Percentiles rank a stretch among this genome's conserved stretches.
These are phyloP conservation scores for Russula abietina DNA, from an alignment of 768 basidiomycete genomes.

Conservation along the genomic window DNA sequence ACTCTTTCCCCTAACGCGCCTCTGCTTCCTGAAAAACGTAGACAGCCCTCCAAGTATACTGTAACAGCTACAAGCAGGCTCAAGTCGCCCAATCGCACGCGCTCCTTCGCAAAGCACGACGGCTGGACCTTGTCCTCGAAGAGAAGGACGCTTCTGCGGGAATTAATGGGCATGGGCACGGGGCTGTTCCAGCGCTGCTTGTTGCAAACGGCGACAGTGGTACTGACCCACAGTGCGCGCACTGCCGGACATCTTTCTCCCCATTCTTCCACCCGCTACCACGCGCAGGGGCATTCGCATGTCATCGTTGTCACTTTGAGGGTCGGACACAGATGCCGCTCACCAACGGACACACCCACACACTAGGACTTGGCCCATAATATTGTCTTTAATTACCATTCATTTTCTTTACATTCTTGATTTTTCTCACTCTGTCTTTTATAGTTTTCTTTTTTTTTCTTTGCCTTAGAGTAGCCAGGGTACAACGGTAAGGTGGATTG, in stretches of 20 bases:
- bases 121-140: conserved; percentile 69
- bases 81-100: conserved; percentile 68
- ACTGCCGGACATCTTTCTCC: conserved; percentile 64
- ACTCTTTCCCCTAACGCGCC: not conserved
- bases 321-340: conserved; percentile 24
- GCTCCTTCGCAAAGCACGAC: conserved; percentile 80
- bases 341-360: conserved; percentile 20
- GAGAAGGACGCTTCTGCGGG: conserved; percentile 25
- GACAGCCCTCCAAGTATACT: conserved; percentile 89
- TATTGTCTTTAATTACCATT: not conserved
- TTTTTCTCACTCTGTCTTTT: conserved; percentile 3
- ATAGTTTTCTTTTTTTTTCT: not conserved
- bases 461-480: conserved; percentile 19
- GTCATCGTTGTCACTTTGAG: conserved; percentile 43
- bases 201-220: not conserved
- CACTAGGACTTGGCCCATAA: conserved; percentile 1
- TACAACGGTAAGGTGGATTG: conserved; percentile 10
- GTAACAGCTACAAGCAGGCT: conserved; percentile 78
- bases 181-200: not conserved
- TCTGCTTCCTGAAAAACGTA: conserved; percentile 31
- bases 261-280: conserved; percentile 61
- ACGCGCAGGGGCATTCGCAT: conserved; percentile 32
- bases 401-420: not conserved
- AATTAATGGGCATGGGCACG: conserved; percentile 21
- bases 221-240: conserved; percentile 42